Percentiles rank a stretch among this genome's conserved stretches.
Conservation (phyloP, 192 early-diverging fungal species). For the Funneliformis mosseae region DNA sequence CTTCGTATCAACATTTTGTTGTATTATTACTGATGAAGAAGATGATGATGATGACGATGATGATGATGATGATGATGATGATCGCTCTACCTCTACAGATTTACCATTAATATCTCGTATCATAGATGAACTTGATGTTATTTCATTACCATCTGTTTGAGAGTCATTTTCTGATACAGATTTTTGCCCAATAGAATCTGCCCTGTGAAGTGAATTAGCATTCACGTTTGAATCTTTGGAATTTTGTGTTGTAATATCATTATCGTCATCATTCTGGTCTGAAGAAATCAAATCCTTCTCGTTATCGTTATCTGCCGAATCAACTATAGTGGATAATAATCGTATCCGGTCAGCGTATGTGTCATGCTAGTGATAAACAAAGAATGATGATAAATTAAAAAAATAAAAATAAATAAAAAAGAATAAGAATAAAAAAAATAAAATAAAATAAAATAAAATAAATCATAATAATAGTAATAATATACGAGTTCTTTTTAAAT, state of each 20-base stretch:
- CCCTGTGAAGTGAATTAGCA: background rate
- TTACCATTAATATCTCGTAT: background rate
- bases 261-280: background rate
- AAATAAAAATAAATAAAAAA: background rate
- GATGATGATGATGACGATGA: too few species aligned
- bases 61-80: background rate
- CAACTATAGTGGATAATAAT: constrained; percentile 30
- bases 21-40: background rate
- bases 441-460: background rate
- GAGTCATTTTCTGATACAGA: background rate
- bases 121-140: background rate
- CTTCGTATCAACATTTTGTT: background rate
- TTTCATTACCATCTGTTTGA: background rate
- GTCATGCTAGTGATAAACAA: constrained; percentile 10
- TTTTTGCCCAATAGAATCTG: background rate
- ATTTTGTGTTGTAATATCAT: background rate
- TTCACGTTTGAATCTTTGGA: background rate
- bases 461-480: too few species aligned
- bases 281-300: background rate
- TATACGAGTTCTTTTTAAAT: too few species aligned
- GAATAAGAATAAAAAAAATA: background rate
- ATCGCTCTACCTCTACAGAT: background rate
- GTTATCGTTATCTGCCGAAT: background rate
- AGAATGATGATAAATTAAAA: background rate
- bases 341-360: constrained; percentile 35